A percentile compares a stretch with the other conserved stretches of the same genome.
These are phyloP conservation scores for Wickerhamiella spandovensis DNA, from an alignment of 805 yeast genomes.

Conservation along the genomic window DNA sequence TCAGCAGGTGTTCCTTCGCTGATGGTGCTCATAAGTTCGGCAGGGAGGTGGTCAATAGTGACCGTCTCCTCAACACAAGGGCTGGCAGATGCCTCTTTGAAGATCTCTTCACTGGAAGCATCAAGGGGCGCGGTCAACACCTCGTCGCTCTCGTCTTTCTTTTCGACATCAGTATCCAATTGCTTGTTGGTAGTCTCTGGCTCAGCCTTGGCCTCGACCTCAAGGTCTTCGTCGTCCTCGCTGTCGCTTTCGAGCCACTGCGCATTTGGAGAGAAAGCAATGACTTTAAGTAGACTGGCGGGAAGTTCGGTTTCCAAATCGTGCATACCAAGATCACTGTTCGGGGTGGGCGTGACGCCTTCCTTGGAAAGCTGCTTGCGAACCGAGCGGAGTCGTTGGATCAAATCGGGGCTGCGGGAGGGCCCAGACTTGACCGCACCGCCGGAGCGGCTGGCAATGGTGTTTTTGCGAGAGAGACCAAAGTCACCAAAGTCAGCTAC, in stretches of 20 bases:
- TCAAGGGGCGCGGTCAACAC: not conserved
- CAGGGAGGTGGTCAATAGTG: not conserved
- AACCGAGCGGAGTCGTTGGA: constrained; percentile 16
- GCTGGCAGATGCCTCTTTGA: not conserved
- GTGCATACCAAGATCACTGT: constrained; percentile 9
- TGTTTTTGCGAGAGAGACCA: constrained; percentile 10
- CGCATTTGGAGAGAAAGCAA: constrained; percentile 16
- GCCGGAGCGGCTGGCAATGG: constrained; percentile 8
- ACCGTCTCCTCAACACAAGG: not conserved
- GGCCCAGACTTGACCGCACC: constrained; percentile 9
- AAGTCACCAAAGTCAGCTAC: constrained; percentile 8
- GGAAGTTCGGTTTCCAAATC: constrained; percentile 11
- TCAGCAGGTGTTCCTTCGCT: not conserved
- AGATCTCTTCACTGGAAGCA: not conserved
- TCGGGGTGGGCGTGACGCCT: constrained; percentile 1
- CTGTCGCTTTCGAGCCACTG: constrained; percentile 11
- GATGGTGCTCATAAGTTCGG: not conserved
- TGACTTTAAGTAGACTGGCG: constrained; percentile 14
- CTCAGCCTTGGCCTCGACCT: too few relatives aligned
- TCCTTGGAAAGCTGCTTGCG: constrained; percentile 10
- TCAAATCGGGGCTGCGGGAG: constrained; percentile 11
- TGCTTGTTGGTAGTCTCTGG: not conserved
- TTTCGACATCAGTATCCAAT: not conserved
- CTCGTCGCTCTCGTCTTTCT: not conserved
- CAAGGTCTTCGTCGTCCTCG: not conserved